These are phyloP conservation scores for Metarhizium guizhouense DNA, from an alignment of 2,329 filamentous ascomycete genomes.

Conservation along the genomic window DNA sequence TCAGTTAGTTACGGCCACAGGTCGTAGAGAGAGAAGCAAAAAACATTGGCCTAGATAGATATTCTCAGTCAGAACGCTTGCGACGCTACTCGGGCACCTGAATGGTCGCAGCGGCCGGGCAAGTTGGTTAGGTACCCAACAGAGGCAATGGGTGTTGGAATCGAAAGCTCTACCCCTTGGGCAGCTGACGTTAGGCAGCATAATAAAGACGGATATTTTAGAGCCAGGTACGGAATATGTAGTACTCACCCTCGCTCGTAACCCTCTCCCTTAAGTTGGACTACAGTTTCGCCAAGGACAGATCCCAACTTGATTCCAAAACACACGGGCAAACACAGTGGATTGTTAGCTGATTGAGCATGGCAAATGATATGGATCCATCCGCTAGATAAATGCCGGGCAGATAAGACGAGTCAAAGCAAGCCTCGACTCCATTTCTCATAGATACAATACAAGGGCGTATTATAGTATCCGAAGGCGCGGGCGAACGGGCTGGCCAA, in stretches of 20 bases:
- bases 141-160: not conserved
- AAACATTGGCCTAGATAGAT: not conserved
- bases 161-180: not conserved
- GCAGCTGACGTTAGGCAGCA: not conserved
- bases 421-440: not conserved
- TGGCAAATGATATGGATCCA: not conserved
- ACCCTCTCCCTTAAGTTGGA: not conserved
- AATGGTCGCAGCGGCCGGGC: not conserved
- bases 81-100: not conserved
- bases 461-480: not conserved
- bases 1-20: not conserved
- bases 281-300: not conserved
- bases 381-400: not conserved
- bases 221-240: not conserved
- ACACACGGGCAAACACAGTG: not conserved
- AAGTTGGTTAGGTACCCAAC: not conserved
- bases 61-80: not conserved
- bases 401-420: not conserved
- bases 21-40: not conserved
- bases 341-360: not conserved
- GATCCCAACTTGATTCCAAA: not conserved
- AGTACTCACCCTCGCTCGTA: not conserved
- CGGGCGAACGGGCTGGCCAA: not conserved
- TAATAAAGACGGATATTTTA: not conserved
- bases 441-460: not conserved